phyloP scores from a whole-genome alignment of 768 basidiomycete genomes.

The Leucosporidium yakuticum region DNA sequence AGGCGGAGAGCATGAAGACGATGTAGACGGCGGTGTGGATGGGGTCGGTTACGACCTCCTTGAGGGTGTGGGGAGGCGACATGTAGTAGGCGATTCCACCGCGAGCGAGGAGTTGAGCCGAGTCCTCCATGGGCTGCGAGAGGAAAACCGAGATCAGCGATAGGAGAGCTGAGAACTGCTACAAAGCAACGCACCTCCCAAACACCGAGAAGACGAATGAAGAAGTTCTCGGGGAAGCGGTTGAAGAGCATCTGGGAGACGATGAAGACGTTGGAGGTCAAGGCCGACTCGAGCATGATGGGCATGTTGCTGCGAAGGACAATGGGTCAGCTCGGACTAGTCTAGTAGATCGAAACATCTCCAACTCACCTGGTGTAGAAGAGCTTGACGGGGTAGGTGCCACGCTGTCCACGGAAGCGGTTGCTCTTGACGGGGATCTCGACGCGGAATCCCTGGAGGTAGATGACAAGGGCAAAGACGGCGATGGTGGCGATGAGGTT shows the following conservation, averaged over 20 bases:
- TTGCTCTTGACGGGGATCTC: constrained; percentile 98
- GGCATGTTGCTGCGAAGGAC: background rate
- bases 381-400: constrained; percentile 91
- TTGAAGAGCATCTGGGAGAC: constrained; percentile 89
- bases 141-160: background rate
- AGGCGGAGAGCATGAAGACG: constrained; percentile 83
- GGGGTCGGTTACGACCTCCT: constrained; percentile 79
- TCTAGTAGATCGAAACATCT: no score
- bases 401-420: constrained; percentile 91
- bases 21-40: constrained; percentile 89
- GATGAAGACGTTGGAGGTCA: constrained; percentile 91
- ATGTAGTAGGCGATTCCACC: constrained; percentile 97
- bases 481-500: constrained; percentile 85
- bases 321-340: no score
- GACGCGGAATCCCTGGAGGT: constrained; percentile 96
- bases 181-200: constrained; percentile 71
- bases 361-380: constrained; percentile 75
- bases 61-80: constrained; percentile 91
- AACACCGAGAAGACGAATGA: constrained; percentile 85
- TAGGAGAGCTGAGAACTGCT: background rate
- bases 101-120: constrained; percentile 79
- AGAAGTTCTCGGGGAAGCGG: constrained; percentile 83
- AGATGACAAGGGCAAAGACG: constrained; percentile 93
- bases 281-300: constrained; percentile 94
- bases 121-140: constrained; percentile 80